Conservation (phyloP, 2,329 filamentous ascomycete species). For the Leptographium radiaticola region DNA sequence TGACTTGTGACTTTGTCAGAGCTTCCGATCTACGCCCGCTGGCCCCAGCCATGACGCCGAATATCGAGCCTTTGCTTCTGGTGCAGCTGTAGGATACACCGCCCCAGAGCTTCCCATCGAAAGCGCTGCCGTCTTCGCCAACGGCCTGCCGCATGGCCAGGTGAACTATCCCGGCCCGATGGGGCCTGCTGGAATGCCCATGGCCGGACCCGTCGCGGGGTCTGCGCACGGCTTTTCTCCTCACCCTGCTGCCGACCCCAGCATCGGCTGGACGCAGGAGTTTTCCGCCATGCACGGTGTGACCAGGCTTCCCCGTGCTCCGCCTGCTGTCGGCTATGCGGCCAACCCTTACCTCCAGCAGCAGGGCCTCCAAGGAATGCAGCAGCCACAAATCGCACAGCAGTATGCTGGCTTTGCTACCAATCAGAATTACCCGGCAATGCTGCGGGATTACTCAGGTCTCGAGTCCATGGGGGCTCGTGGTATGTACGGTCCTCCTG, state of each 20-base stretch:
- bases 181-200: neutral
- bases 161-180: neutral
- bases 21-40: constrained; percentile 9
- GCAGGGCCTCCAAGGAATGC: neutral
- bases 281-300: constrained; percentile 1
- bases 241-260: neutral
- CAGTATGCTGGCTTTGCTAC: too few species aligned
- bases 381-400: neutral
- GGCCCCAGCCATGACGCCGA: constrained; percentile 7
- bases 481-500: too few species aligned
- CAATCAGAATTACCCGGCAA: too few species aligned
- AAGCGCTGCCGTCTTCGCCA: neutral
- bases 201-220: neutral
- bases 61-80: constrained; percentile 7
- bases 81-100: neutral
- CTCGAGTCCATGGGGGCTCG: neutral
- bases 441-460: neutral
- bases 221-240: neutral
- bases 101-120: neutral
- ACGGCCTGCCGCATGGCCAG: neutral
- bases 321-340: neutral
- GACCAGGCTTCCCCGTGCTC: neutral
- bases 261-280: constrained; percentile 7
- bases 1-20: neutral
- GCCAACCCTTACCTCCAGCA: neutral